Conservation (phyloP, 768 basidiomycete genomes). For the Dioszegia hungarica region DNA sequence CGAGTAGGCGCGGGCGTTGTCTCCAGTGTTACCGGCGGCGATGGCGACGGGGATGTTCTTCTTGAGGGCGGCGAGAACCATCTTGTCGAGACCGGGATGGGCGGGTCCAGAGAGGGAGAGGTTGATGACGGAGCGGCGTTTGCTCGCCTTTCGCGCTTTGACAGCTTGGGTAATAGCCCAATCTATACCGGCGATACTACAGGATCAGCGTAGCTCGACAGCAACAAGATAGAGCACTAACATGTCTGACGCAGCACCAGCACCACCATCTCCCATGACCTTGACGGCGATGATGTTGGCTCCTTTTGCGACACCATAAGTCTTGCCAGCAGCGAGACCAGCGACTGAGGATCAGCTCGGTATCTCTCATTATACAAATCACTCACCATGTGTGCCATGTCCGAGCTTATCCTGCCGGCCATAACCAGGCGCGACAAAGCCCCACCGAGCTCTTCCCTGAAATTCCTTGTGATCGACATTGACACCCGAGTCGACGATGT, state of each 20-base stretch:
- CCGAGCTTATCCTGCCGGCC: slow-evolving; percentile 4
- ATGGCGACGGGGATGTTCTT: slow-evolving; percentile 6
- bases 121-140: slow-evolving; percentile 7
- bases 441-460: slow-evolving; percentile 6
- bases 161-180: slow-evolving; percentile 5
- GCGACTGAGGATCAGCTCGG: slow-evolving; percentile 1
- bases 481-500: slow-evolving; percentile 8
- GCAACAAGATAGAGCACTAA: background rate
- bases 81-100: slow-evolving; percentile 8
- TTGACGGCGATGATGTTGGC: slow-evolving; percentile 11
- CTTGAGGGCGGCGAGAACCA: slow-evolving; percentile 2
- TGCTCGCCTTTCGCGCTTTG: background rate
- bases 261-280: slow-evolving; percentile 10
- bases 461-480: slow-evolving; percentile 10
- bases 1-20: slow-evolving; percentile 1
- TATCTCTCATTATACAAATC: background rate
- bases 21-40: slow-evolving; percentile 6
- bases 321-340: slow-evolving; percentile 8
- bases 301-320: slow-evolving; percentile 3
- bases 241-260: slow-evolving; percentile 10
- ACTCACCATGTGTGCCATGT: slow-evolving; percentile 12
- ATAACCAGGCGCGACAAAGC: slow-evolving; percentile 9
- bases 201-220: background rate
- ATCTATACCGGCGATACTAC: slow-evolving; percentile 7
- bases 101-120: slow-evolving; percentile 5